Evolutionary conservation across 1,139 yeast genomes (phyloP).

Genomic region (Ogataea hybrid): DNA sequence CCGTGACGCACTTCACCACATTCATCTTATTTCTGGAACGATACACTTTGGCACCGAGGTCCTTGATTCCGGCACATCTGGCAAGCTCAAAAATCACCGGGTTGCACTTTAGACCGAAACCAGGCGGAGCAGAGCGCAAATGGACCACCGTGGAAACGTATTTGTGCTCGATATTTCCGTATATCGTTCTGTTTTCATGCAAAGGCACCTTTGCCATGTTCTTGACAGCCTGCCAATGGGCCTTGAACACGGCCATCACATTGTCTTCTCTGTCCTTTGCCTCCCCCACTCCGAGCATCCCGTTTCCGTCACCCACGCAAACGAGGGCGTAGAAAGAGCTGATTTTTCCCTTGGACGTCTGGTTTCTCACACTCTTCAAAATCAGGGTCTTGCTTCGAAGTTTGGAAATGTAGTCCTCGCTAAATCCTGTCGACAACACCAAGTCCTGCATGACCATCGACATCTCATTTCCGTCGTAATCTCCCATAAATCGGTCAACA

Average conservation of each 20-base stretch:
- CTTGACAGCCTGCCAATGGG: constrained; percentile 93
- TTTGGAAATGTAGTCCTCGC: constrained; percentile 59
- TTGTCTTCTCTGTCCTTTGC: constrained; percentile 86
- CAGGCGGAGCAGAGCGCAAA: constrained; percentile 86
- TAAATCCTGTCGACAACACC: constrained; percentile 75
- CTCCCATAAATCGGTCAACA: constrained; percentile 20
- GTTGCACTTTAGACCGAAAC: constrained; percentile 92
- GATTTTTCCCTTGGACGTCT: constrained; percentile 92
- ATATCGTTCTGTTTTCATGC: constrained; percentile 87
- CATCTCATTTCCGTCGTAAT: constrained; percentile 20
- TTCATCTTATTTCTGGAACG: constrained; percentile 94
- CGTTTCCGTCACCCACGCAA: constrained; percentile 90
- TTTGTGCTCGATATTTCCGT: constrained; percentile 79
- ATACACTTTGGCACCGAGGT: constrained; percentile 86
- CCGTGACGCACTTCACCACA: constrained; percentile 86
- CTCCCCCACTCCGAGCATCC: constrained; percentile 94
- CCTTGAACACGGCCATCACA: constrained; percentile 75
- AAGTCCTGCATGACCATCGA: constrained; percentile 33
- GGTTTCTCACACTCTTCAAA: constrained; percentile 83
- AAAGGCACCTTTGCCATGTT: constrained; percentile 81
- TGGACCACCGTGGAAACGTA: constrained; percentile 84
- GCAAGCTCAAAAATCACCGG: constrained; percentile 90
- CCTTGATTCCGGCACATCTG: constrained; percentile 93
- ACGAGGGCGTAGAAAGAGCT: constrained; percentile 82
- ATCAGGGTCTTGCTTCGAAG: constrained; percentile 67